Evolutionary conservation across 2,329 filamentous ascomycete genomes (phyloP).

Genomic region (Pseudomassariella vexata): DNA sequence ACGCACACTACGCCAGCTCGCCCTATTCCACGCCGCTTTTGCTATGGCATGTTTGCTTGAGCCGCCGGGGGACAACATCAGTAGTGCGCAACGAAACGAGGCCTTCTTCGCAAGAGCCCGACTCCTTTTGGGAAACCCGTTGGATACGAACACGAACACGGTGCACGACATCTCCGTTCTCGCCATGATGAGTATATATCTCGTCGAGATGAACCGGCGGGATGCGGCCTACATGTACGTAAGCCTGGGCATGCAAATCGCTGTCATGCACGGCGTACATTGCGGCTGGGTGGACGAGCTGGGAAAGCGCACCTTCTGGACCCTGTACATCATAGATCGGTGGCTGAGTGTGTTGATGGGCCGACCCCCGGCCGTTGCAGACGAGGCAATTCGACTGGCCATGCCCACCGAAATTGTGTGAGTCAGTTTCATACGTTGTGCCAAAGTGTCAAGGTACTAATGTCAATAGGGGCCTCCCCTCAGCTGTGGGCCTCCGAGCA

Average conservation of each 20-base stretch:
- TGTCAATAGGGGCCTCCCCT: slow-evolving; percentile 32
- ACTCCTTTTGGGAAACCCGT: slow-evolving; percentile 38
- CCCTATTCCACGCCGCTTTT: slow-evolving; percentile 40
- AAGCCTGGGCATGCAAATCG: slow-evolving; percentile 40
- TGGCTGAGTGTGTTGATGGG: slow-evolving; percentile 45
- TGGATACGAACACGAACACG: slow-evolving; percentile 35
- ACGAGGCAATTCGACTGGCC: slow-evolving; percentile 39
- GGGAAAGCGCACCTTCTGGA: slow-evolving; percentile 45
- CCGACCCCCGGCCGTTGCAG: slow-evolving; percentile 38
- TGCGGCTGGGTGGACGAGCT: slow-evolving; percentile 35
- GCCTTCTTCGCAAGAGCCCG: slow-evolving; percentile 38
- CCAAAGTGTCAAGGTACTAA: slow-evolving; percentile 6
- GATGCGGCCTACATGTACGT: slow-evolving; percentile 44
- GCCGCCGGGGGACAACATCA: slow-evolving; percentile 22
- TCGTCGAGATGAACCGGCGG: slow-evolving; percentile 41
- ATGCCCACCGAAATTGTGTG: slow-evolving; percentile 35
- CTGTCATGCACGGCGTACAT: slow-evolving; percentile 43
- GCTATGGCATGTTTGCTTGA: slow-evolving; percentile 30
- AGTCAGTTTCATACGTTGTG: slow-evolving; percentile 13
- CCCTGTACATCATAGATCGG: slow-evolving; percentile 43
- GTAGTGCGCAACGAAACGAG: slow-evolving; percentile 32
- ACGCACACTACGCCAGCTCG: slow-evolving; percentile 28
- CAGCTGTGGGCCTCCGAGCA: slow-evolving; percentile 36
- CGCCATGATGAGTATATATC: slow-evolving; percentile 41
- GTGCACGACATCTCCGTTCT: slow-evolving; percentile 38